Conservation (phyloP, 768 basidiomycete species). For the Crepidotus variabilis region DNA sequence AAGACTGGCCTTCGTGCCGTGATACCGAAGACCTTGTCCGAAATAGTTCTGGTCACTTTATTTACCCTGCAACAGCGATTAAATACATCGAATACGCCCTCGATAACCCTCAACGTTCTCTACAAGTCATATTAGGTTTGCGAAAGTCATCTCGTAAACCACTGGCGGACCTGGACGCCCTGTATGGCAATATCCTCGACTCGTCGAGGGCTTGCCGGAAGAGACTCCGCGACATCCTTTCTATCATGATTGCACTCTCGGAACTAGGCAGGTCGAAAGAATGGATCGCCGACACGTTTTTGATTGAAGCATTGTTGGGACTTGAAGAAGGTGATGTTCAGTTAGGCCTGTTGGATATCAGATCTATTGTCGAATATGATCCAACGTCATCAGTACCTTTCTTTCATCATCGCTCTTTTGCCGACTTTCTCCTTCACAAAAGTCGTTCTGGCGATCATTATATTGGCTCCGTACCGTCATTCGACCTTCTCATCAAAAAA, state of each 20-base stretch:
- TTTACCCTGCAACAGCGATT: constrained; percentile 17
- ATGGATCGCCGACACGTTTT: not conserved
- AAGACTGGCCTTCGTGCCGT: constrained; percentile 10
- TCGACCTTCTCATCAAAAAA: not conserved
- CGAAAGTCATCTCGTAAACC: too few species aligned
- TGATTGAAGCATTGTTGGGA: not conserved
- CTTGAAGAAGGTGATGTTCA: not conserved
- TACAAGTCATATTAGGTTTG: too few species aligned
- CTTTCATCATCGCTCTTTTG: not conserved
- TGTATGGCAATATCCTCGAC: too few species aligned
- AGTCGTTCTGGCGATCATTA: not conserved
- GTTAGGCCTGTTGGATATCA: not conserved
- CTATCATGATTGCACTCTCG: not conserved
- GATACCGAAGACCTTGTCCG: constrained; percentile 10
- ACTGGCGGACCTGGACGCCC: too few species aligned
- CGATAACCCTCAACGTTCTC: not conserved
- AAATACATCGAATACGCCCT: constrained; percentile 7
- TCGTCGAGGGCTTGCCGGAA: not conserved
- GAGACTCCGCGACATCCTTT: not conserved
- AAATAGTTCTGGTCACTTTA: constrained; percentile 17
- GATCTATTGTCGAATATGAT: not conserved
- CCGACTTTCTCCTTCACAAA: not conserved
- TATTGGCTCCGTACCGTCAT: not conserved
- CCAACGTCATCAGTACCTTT: not conserved
- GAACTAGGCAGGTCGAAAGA: not conserved